Percentiles rank a stretch among this genome's conserved stretches.
Evolutionary conservation across 2,329 filamentous ascomycete species (phyloP).

Genomic region (Parafenestella ontariensis): DNA sequence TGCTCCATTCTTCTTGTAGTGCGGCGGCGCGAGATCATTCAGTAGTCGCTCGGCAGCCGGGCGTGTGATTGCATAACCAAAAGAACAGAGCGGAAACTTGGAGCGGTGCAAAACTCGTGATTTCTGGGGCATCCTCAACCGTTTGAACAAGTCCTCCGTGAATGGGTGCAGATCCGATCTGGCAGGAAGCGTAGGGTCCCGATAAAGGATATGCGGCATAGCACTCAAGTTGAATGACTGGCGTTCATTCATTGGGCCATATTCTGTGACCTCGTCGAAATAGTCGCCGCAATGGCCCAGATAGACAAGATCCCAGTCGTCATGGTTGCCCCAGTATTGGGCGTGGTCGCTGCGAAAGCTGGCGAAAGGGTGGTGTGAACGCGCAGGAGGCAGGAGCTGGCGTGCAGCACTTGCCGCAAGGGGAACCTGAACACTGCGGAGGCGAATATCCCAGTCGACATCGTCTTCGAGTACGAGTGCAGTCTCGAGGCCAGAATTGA

Average conservation of each 20-base stretch:
- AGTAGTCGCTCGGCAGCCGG: conserved; percentile 49
- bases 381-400: conserved; percentile 43
- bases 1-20: conserved; percentile 33
- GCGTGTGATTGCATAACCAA: conserved; percentile 54
- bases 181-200: conserved; percentile 48
- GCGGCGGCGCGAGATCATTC: conserved; percentile 47
- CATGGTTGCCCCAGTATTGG: conserved; percentile 51
- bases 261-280: conserved; percentile 42
- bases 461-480: conserved; percentile 56
- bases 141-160: conserved; percentile 47
- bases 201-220: conserved; percentile 45
- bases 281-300: conserved; percentile 56
- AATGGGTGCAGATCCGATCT: conserved; percentile 50
- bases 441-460: conserved; percentile 55
- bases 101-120: conserved; percentile 51
- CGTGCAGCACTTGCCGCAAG: conserved; percentile 51
- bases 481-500: conserved; percentile 51
- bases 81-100: conserved; percentile 54
- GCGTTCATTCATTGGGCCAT: conserved; percentile 33
- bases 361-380: conserved; percentile 23
- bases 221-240: conserved; percentile 39
- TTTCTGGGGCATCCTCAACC: conserved; percentile 46
- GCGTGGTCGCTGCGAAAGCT: conserved; percentile 30
- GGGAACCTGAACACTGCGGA: conserved; percentile 53
- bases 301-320: conserved; percentile 53